phyloP scores from a whole-genome alignment of 768 basidiomycete species.

The Collybia sp. region DNA sequence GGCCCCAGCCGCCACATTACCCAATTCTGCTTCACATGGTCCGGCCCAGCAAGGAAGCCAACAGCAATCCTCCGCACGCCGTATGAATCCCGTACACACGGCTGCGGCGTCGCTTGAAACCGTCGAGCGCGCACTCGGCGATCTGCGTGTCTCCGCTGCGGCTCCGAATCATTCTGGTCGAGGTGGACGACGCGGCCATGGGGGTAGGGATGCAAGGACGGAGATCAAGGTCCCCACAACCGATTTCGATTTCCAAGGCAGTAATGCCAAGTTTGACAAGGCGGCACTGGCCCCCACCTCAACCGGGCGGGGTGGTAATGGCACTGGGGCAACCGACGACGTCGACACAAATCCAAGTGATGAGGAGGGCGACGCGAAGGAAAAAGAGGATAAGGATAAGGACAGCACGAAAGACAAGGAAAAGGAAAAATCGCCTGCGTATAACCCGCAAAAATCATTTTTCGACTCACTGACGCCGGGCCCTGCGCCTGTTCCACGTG shows the following conservation, averaged over 20 bases:
- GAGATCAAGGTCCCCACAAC: conserved; percentile 66
- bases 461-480: conserved; percentile 63
- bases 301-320: conserved; percentile 14
- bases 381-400: conserved; percentile 15
- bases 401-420: conserved; percentile 30
- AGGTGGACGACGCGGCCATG: conserved; percentile 20
- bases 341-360: conserved; percentile 26
- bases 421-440: conserved; percentile 40
- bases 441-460: conserved; percentile 77
- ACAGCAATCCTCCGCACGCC: conserved; percentile 11
- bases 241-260: conserved; percentile 79
- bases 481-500: conserved; percentile 22
- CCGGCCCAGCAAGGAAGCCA: not conserved
- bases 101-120: conserved; percentile 74
- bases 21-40: conserved; percentile 10
- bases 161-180: not conserved
- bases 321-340: conserved; percentile 14
- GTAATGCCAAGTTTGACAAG: conserved; percentile 83
- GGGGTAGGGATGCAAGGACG: conserved; percentile 5
- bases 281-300: conserved; percentile 36
- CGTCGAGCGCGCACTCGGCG: conserved; percentile 50
- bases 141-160: conserved; percentile 37
- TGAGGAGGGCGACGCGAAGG: conserved; percentile 16
- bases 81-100: conserved; percentile 54
- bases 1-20: not conserved